These are phyloP conservation scores for Cladorrhinum samala DNA, from an alignment of 495 filamentous ascomycete genomes.

Conservation along the genomic window DNA sequence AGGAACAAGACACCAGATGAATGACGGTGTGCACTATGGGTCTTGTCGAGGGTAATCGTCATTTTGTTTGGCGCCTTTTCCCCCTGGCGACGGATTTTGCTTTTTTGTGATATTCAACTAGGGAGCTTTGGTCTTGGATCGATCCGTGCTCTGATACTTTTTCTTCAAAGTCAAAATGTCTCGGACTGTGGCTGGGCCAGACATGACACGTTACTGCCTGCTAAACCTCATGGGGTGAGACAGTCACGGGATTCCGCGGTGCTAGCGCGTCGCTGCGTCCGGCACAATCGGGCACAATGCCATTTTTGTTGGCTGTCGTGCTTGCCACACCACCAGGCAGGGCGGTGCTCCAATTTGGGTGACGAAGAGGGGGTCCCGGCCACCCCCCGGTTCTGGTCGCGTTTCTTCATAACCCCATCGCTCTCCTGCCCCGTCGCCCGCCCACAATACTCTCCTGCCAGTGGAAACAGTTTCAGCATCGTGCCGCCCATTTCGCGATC, in stretches of 20 bases:
- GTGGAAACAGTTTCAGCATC: neutral
- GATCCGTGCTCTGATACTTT: neutral
- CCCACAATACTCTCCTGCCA: slow-evolving; percentile 2
- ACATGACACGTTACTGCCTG: slow-evolving; percentile 12
- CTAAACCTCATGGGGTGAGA: neutral
- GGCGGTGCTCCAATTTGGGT: slow-evolving; percentile 2
- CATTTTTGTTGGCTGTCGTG: slow-evolving; percentile 17
- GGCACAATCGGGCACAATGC: slow-evolving; percentile 10
- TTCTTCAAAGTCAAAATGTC: neutral
- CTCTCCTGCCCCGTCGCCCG: slow-evolving; percentile 17
- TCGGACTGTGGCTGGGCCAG: neutral
- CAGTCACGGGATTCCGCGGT: slow-evolving; percentile 30
- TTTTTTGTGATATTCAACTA: too few relatives aligned
- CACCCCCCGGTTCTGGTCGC: slow-evolving; percentile 11
- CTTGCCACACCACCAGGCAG: slow-evolving; percentile 18
- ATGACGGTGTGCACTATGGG: too few relatives aligned
- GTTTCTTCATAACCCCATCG: slow-evolving; percentile 18
- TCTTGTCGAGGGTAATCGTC: too few relatives aligned
- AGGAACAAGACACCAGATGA: too few relatives aligned
- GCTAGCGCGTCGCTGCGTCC: slow-evolving; percentile 21
- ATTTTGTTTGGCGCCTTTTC: too few relatives aligned
- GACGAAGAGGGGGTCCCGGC: slow-evolving; percentile 11
- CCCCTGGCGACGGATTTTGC: too few relatives aligned
- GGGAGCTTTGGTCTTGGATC: neutral
- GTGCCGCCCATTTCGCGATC: too few relatives aligned